A percentile compares a stretch with the other conserved stretches of the same genome.
Evolutionary conservation across 2,329 filamentous ascomycete species (phyloP).

Genomic region (Clarireedia hainanense): DNA sequence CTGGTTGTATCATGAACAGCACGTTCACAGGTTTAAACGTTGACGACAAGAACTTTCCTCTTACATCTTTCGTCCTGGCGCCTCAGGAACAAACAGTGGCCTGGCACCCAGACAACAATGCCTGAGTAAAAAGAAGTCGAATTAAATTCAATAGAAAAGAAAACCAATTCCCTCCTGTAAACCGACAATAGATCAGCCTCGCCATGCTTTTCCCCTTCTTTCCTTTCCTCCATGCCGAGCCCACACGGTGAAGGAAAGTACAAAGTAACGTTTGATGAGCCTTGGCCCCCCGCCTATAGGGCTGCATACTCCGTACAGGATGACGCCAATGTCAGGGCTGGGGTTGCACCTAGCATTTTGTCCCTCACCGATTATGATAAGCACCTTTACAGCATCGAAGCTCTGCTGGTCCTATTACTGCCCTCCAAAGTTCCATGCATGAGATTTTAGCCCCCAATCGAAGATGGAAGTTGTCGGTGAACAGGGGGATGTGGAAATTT

Average conservation of each 20-base stretch:
- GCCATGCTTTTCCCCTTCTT: background rate
- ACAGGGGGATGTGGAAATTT: background rate
- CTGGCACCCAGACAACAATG: background rate
- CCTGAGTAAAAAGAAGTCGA: slow-evolving; percentile 3
- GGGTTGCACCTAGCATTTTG: background rate
- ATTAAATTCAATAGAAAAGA: background rate
- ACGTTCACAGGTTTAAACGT: no score
- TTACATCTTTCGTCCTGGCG: slow-evolving; percentile 1
- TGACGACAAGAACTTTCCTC: background rate
- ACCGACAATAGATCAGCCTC: background rate
- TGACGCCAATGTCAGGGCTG: slow-evolving; percentile 5
- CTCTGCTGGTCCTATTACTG: background rate
- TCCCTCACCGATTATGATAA: slow-evolving; percentile 8
- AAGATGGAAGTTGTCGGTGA: slow-evolving; percentile 5
- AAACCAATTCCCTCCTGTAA: background rate
- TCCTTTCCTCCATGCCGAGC: no score
- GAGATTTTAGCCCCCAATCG: background rate
- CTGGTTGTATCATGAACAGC: no score
- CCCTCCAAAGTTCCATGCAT: background rate
- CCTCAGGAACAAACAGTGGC: background rate
- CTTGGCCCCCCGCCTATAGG: background rate
- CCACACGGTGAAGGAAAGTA: slow-evolving; percentile 6
- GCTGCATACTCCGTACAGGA: slow-evolving; percentile 1
- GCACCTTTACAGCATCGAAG: background rate
- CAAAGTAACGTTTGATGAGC: background rate